A percentile compares a stretch with the other conserved stretches of the same genome.
Evolutionary conservation across 805 yeast genomes (phyloP).

Genomic region (Saturnispora gosingensis): DNA sequence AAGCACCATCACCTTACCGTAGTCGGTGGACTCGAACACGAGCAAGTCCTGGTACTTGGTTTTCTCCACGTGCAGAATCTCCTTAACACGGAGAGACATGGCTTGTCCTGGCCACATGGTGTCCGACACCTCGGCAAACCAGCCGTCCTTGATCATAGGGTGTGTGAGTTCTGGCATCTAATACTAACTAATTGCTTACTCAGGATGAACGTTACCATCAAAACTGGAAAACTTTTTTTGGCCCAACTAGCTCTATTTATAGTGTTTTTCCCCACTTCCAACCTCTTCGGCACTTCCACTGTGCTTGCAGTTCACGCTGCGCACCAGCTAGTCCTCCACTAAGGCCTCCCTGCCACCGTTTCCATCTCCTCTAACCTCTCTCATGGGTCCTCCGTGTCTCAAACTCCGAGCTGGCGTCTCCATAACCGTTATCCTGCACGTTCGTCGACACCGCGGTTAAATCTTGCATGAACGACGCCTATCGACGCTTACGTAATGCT

Average conservation of each 20-base stretch:
- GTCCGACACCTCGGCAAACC: constrained; percentile 94
- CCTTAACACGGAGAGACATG: constrained; percentile 80
- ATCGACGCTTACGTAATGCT: background rate
- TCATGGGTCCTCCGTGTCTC: background rate
- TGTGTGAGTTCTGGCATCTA: constrained; percentile 33
- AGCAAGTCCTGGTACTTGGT: constrained; percentile 90
- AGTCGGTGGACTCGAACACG: constrained; percentile 85
- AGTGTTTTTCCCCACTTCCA: background rate
- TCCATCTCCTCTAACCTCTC: background rate
- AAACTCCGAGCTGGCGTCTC: background rate
- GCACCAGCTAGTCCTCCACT: background rate
- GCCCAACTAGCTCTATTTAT: background rate
- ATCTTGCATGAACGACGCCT: too few species aligned
- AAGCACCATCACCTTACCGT: constrained; percentile 90
- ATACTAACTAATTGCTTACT: background rate
- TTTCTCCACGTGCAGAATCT: constrained; percentile 74
- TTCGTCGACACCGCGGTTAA: constrained; percentile 5
- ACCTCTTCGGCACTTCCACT: background rate
- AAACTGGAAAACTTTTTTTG: background rate
- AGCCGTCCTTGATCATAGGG: constrained; percentile 68
- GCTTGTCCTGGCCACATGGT: constrained; percentile 99
- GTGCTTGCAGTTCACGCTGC: too few species aligned
- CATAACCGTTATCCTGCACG: background rate
- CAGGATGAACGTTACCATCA: background rate
- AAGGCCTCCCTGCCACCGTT: background rate